Evolutionary conservation across 495 filamentous ascomycete genomes (phyloP).

Genomic region (Usnea hakonensis): DNA sequence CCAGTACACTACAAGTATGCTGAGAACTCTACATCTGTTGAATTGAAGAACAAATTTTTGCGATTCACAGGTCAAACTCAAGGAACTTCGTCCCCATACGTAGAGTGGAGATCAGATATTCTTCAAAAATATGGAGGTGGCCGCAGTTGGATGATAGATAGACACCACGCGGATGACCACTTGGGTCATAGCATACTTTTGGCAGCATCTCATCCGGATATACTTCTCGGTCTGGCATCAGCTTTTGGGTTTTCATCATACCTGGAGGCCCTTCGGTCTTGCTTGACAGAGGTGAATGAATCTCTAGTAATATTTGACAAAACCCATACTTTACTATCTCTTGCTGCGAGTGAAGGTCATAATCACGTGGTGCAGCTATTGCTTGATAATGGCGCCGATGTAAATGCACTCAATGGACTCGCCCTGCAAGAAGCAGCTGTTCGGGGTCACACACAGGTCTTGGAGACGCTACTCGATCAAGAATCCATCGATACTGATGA

Average conservation of each 20-base stretch:
- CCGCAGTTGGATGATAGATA: neutral
- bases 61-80: neutral
- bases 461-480: neutral
- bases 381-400: conserved; percentile 9
- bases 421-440: neutral
- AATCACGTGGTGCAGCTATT: neutral
- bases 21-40: neutral
- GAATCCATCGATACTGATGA: neutral
- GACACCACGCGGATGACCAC: neutral
- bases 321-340: neutral
- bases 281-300: neutral
- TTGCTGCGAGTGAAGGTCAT: conserved; percentile 3
- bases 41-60: neutral
- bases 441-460: neutral
- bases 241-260: neutral
- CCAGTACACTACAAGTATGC: conserved; percentile 9
- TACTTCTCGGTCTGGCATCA: neutral
- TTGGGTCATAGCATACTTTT: neutral
- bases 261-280: neutral
- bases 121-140: neutral
- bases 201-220: neutral
- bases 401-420: neutral
- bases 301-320: neutral
- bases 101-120: neutral
- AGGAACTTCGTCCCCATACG: neutral